Evolutionary conservation across 306 rosid genomes (phyloP).

Genomic region (Quillaja saponaria): DNA sequence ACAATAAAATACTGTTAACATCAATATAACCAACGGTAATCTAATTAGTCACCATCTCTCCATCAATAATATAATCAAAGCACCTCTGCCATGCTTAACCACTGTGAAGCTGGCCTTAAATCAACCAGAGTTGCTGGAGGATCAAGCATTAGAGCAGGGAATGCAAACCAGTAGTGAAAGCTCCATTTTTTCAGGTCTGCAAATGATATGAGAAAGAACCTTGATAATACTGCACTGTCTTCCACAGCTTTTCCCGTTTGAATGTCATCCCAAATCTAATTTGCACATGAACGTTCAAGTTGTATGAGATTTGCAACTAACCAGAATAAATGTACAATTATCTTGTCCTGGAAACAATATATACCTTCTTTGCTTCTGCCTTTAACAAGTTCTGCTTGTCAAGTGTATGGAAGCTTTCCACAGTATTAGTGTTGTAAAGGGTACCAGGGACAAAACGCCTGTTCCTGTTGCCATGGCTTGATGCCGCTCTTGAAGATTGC

Average conservation of each 20-base stretch:
- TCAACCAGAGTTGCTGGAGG: constrained; percentile 77
- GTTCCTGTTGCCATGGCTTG: constrained; percentile 71
- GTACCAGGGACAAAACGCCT: constrained; percentile 74
- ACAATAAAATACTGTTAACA: constrained; percentile 19
- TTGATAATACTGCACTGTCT: constrained; percentile 73
- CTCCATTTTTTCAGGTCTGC: constrained; percentile 93
- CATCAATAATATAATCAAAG: constrained; percentile 23
- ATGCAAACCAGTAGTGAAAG: constrained; percentile 89
- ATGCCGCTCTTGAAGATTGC: constrained; percentile 36
- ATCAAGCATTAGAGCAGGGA: constrained; percentile 86
- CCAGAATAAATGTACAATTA: constrained; percentile 1
- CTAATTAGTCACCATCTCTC: constrained; percentile 12
- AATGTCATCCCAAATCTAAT: constrained; percentile 93
- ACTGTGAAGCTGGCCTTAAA: constrained; percentile 72
- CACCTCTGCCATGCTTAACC: constrained; percentile 73
- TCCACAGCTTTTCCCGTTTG: constrained; percentile 76
- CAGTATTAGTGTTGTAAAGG: constrained; percentile 80
- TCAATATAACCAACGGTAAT: constrained; percentile 9
- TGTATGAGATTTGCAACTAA: constrained; percentile 16
- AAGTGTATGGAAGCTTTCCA: constrained; percentile 74
- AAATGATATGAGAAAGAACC: constrained; percentile 88
- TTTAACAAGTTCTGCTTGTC: constrained; percentile 62
- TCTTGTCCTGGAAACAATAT: background rate
- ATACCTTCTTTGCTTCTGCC: constrained; percentile 77
- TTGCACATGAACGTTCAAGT: constrained; percentile 23